Base-by-base conservation (phyloP, 495 filamentous ascomycete species). In the Parachaetomium inaequale region DNA sequence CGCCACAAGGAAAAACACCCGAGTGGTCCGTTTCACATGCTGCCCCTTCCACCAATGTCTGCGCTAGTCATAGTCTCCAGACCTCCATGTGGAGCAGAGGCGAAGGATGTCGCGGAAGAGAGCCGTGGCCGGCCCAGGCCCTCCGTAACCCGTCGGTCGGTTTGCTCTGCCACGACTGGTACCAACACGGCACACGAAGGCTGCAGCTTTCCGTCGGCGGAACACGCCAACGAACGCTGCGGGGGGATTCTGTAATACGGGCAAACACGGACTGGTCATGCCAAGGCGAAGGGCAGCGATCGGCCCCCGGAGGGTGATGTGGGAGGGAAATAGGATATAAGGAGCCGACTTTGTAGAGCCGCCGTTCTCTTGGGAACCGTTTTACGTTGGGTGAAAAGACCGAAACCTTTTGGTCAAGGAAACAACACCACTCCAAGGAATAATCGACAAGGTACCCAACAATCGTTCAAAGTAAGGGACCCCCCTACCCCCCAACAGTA, bases 141-240 rank as follows among this genome's bases (percentile, higher is more conserved):
- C 17, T 34, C 19, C 19, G 2, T 15, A 12, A 28, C 23, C 23
- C 17, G 11, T 45, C 36, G 4, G 11, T 45, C 36, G 4, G 58
- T 53, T 51, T 54, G 38, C 25, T n/a, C n/a, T 53, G 17, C 7
- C n/a, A 28, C 28, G 21, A 21, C 36, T 45, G 8, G 32, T 7
- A 45, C 21, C 47, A 23, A 55, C 58, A 52, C 55, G 28, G 21
- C 45, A 42, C 40, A 55, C 50, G 38, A 34, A 47, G 23, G 26
- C 49, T 61, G 58, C 58, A 61, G 58, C 8, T 43, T 61, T 42
- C 58, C 58, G 58, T 19, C 31, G 31, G 49, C n/a, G 29, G 40
- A 53, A 51, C 58, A 61, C 50, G 58, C 36, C 58, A 28, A 61
- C 50, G 58, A 61, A 46, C 50, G 15, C 12, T 55, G 58, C 36